These are phyloP conservation scores for Gyromitra esculenta DNA, from an alignment of 2,329 filamentous ascomycete species.

Conservation along the genomic window DNA sequence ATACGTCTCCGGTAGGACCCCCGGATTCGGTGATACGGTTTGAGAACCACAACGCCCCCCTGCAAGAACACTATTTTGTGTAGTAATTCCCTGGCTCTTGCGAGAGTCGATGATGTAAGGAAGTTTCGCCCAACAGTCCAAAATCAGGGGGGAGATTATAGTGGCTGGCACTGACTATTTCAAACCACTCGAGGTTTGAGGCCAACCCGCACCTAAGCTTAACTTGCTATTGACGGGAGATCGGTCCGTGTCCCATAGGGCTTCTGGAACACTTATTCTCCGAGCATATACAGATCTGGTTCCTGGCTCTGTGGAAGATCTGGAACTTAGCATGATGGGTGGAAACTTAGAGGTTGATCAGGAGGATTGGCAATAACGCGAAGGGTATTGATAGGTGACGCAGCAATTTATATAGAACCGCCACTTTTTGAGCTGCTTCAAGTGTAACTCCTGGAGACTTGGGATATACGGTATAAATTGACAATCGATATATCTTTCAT, in stretches of 20 bases:
- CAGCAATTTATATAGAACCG: neutral
- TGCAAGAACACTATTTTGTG: neutral
- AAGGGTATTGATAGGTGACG: neutral
- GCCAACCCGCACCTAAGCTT: neutral
- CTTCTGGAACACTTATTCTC: constrained; percentile 14
- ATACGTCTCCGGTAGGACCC: constrained; percentile 18
- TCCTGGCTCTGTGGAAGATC: neutral
- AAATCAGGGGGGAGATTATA: constrained; percentile 1
- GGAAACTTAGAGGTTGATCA: neutral
- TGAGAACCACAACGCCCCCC: neutral
- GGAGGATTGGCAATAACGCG: neutral
- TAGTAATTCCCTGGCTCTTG: neutral
- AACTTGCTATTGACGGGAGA: neutral
- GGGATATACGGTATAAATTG: neutral
- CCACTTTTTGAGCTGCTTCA: neutral
- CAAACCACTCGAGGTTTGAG: neutral
- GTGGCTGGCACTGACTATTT: neutral
- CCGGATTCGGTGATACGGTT: constrained; percentile 6
- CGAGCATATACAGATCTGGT: neutral
- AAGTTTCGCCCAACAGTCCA: neutral
- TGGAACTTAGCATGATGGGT: neutral
- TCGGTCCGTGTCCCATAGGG: neutral
- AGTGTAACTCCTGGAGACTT: neutral
- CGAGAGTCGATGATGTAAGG: neutral
- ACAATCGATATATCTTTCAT: neutral